phyloP scores from a whole-genome alignment of 2,329 filamentous ascomycete species.

The Pestalotiopsis sp. region DNA sequence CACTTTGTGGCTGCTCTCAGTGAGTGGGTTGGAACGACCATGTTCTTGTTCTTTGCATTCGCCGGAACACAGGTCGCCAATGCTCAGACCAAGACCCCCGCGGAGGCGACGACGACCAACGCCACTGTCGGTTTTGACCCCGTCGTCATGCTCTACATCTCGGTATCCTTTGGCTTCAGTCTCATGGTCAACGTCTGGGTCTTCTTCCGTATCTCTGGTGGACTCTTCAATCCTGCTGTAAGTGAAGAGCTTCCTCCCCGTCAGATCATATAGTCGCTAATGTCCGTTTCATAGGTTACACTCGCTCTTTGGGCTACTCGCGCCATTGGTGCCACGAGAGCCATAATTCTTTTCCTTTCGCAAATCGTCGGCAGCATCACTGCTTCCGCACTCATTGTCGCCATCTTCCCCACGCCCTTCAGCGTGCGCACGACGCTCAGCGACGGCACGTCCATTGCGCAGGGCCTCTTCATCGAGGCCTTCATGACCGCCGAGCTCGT shows the following conservation, averaged over 20 bases:
- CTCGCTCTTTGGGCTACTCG: slow-evolving; percentile 20
- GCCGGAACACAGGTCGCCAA: slow-evolving; percentile 43
- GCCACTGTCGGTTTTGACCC: slow-evolving; percentile 18
- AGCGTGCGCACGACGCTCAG: slow-evolving; percentile 50
- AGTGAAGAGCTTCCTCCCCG: slow-evolving; percentile 14
- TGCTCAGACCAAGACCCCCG: slow-evolving; percentile 24
- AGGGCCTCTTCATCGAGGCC: slow-evolving; percentile 58
- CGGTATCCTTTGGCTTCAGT: slow-evolving; percentile 34
- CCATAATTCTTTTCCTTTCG: slow-evolving; percentile 15
- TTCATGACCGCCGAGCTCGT: slow-evolving; percentile 57
- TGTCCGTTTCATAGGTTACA: slow-evolving; percentile 7
- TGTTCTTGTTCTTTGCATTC: slow-evolving; percentile 48
- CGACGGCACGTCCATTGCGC: slow-evolving; percentile 43
- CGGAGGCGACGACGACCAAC: slow-evolving; percentile 19
- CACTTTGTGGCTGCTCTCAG: slow-evolving; percentile 38
- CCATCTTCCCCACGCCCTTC: slow-evolving; percentile 47
- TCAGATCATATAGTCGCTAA: neutral
- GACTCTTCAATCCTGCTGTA: slow-evolving; percentile 24
- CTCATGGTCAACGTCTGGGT: slow-evolving; percentile 41
- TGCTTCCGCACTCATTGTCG: slow-evolving; percentile 36
- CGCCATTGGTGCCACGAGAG: slow-evolving; percentile 16
- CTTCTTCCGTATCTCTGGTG: slow-evolving; percentile 39
- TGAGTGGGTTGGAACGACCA: slow-evolving; percentile 43
- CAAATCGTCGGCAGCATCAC: slow-evolving; percentile 21
- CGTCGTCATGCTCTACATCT: slow-evolving; percentile 32